Conservation (phyloP, 2,329 filamentous ascomycete species). For the Neofusicoccum laricinum region DNA sequence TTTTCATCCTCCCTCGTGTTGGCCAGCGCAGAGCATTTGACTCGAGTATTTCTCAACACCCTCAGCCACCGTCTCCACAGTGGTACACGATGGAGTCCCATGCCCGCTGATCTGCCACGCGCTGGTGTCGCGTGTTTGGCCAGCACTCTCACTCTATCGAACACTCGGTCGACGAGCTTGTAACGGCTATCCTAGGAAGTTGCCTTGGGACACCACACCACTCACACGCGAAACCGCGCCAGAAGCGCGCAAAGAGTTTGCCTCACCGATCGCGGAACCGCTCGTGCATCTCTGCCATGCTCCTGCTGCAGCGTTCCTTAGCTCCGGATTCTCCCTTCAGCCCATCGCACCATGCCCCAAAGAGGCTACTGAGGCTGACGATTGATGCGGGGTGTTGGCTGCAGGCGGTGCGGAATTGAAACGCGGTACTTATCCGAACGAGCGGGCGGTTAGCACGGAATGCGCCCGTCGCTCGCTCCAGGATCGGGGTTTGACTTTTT, state of each 20-base stretch:
- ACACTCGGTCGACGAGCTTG: background rate
- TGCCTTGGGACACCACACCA: background rate
- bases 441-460: background rate
- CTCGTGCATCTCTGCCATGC: background rate
- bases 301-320: background rate
- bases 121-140: background rate
- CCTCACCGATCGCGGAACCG: constrained; percentile 8
- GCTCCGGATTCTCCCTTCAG: background rate
- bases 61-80: background rate
- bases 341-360: background rate
- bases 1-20: background rate
- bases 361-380: constrained; percentile 12
- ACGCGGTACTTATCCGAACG: background rate
- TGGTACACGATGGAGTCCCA: background rate
- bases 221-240: background rate
- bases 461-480: background rate
- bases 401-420: background rate
- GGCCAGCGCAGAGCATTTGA: background rate
- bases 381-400: background rate
- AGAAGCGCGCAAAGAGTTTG: background rate
- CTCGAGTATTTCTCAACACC: background rate
- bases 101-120: background rate
- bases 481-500: background rate
- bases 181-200: background rate
- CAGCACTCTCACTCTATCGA: background rate